phyloP scores from a whole-genome alignment of 2,329 filamentous ascomycete genomes.

The Hypoxylon sp. region DNA sequence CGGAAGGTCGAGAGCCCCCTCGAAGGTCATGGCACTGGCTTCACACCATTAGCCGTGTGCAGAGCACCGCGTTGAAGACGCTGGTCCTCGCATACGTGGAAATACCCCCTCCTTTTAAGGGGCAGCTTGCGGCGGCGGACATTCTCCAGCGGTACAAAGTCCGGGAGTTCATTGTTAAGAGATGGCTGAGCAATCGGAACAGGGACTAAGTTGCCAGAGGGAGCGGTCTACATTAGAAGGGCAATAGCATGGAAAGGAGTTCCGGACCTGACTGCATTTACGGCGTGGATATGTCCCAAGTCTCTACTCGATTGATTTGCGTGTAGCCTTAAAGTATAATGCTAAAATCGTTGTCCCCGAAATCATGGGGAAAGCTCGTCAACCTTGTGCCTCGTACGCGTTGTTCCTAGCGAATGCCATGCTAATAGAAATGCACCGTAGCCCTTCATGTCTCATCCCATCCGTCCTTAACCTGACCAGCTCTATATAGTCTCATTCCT shows the following conservation, averaged over 20 bases:
- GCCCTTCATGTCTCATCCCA: neutral
- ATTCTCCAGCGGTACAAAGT: constrained; percentile 76
- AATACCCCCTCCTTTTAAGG: constrained; percentile 72
- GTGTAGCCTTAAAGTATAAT: neutral
- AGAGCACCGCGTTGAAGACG: constrained; percentile 89
- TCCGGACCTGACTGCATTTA: constrained; percentile 1
- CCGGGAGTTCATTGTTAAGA: constrained; percentile 79
- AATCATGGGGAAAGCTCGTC: neutral
- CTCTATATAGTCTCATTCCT: constrained; percentile 10
- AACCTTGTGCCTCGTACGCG: neutral
- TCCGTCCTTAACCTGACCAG: neutral
- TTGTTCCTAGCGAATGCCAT: neutral
- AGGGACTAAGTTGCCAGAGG: constrained; percentile 40
- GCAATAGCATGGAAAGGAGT: constrained; percentile 24
- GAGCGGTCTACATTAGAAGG: constrained; percentile 5
- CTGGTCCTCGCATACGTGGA: constrained; percentile 91
- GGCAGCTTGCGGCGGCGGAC: constrained; percentile 64
- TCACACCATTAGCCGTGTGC: constrained; percentile 87
- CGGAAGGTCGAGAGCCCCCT: constrained; percentile 58
- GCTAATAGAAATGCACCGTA: neutral
- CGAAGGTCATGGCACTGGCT: constrained; percentile 78
- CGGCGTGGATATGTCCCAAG: neutral
- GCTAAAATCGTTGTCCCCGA: neutral
- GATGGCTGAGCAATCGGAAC: constrained; percentile 86
- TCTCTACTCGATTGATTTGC: too few relatives aligned